These are phyloP conservation scores for Mallotus japonicus DNA, from an alignment of 441 rosid species.

Conservation along the genomic window DNA sequence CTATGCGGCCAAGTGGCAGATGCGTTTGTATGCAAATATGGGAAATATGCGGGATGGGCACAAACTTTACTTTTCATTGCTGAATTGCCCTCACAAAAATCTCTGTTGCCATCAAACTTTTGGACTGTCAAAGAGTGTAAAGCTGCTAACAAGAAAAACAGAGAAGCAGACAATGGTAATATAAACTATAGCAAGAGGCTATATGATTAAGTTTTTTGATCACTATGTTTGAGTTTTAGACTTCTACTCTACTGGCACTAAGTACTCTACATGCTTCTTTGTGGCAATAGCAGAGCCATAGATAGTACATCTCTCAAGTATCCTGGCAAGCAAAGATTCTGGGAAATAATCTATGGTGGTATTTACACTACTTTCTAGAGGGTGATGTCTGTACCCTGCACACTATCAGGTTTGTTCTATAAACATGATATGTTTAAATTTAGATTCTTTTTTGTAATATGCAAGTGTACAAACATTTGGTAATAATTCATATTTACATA, in stretches of 20 bases:
- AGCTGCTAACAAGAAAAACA: conserved; percentile 25
- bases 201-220: neutral
- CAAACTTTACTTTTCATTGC: conserved; percentile 87
- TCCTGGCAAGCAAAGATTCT: conserved; percentile 7
- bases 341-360: conserved; percentile 1
- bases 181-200: conserved; percentile 2
- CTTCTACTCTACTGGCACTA: neutral
- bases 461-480: neutral
- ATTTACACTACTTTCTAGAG: conserved; percentile 5
- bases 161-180: conserved; percentile 19
- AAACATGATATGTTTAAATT: neutral
- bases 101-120: conserved; percentile 52
- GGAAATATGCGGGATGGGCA: conserved; percentile 96
- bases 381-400: neutral
- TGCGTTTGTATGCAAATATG: conserved; percentile 86
- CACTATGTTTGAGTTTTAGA: neutral
- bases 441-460: neutral
- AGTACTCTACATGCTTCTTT: neutral
- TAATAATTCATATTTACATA: neutral
- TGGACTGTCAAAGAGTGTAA: conserved; percentile 32
- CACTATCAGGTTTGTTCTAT: conserved; percentile 12
- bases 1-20: conserved; percentile 67
- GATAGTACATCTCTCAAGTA: conserved; percentile 1
- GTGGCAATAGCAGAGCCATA: conserved; percentile 1
- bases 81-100: conserved; percentile 80